A percentile compares a stretch with the other conserved stretches of the same genome.
Evolutionary conservation across 164 flowering plant species (phyloP).

Genomic region (Piper betle): DNA sequence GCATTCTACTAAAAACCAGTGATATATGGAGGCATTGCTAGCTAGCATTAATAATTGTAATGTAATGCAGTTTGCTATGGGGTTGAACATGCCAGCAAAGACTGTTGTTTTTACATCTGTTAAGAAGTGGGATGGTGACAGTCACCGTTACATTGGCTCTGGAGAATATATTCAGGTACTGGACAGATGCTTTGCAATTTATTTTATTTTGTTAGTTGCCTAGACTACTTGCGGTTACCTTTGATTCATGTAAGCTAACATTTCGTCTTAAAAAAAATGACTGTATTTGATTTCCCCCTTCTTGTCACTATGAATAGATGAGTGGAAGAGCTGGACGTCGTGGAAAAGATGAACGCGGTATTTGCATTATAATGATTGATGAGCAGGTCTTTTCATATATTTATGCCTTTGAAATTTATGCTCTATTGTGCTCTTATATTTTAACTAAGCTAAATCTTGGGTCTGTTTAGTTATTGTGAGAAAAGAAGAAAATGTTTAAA

Average conservation of each 20-base stretch:
- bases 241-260: neutral
- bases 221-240: neutral
- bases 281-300: neutral
- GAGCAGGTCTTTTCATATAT: conserved; percentile 50
- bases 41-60: neutral
- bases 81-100: conserved; percentile 99
- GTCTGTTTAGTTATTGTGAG: too few species aligned
- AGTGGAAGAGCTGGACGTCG: conserved; percentile 99
- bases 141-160: conserved; percentile 86
- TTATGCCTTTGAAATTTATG: neutral
- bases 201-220: neutral
- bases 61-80: conserved; percentile 84
- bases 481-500: too few species aligned
- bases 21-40: neutral
- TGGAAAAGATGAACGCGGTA: conserved; percentile 98
- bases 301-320: conserved; percentile 39
- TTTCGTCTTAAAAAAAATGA: neutral
- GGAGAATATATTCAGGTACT: conserved; percentile 99
- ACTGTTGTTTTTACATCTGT: conserved; percentile 92
- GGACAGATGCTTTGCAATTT: conserved; percentile 7
- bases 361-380: conserved; percentile 96
- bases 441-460: too few species aligned
- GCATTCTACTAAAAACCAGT: neutral
- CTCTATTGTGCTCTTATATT: neutral
- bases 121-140: conserved; percentile 98